Base-by-base conservation (phyloP, 305 asterid species). In the Petunia hybrid region DNA sequence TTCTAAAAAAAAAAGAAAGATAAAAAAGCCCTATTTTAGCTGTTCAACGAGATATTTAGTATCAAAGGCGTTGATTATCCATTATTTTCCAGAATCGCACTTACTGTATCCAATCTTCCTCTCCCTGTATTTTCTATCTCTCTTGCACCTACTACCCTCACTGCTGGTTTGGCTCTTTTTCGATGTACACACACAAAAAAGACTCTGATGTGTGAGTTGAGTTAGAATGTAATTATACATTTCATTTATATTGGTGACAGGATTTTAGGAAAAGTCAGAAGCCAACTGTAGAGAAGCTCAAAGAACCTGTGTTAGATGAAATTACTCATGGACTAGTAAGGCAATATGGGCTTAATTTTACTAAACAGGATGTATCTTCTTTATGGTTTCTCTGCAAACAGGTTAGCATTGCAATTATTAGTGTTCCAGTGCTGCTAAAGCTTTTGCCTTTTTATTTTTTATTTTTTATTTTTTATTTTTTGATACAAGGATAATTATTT, bases 321-420 rank as follows among this genome's bases (percentile, higher is more conserved):
- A 91, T 96, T 81, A 81, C 91, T 59, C 87, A 81, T 65, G 90
- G 80, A 80, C 81, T 94, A 74, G 89, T 85, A 46, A 84, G 31
- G 53, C 97, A 92, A 16, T 92, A 90, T 92, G 97, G 95, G 81
- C 89, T 94, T 80, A 92, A 89, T 83, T 91, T 96, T 90, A 90
- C 95, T 31, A 82, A 67, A 63, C 78, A 70, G 75, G 98, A 96
- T 89, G 88, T 87, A 53, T 93, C 97, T 71, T 85, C 97, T 57
- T 82, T 95, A 69, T 95, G 99, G 99, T 90, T 86, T 84, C 88
- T 95, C 42, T 95, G 99, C 90, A 94, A 91, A 82, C 98, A 92
- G 95, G 98, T 95, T 51, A 83, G 0, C 40, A 79, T 51, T 43
- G 41, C 61, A 57, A 57, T 61, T 46, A 77, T 61, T 64, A 82